These are phyloP conservation scores for Tylopilus felleus DNA, from an alignment of 768 basidiomycete genomes.

Conservation along the genomic window DNA sequence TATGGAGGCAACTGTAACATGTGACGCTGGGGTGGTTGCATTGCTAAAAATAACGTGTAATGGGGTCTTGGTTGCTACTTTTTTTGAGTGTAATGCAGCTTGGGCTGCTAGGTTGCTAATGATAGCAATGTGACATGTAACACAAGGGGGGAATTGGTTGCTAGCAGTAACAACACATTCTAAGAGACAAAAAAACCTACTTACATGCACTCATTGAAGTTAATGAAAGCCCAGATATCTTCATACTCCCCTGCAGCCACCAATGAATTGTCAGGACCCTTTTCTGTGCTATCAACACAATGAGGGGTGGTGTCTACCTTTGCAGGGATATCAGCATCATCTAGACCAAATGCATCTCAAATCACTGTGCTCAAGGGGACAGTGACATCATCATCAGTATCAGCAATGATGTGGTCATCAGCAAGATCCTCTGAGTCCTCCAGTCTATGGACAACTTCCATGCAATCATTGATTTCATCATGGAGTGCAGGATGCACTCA, in stretches of 20 bases:
- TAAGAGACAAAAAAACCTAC: too few species aligned
- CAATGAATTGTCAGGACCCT: not conserved
- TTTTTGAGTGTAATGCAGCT: too few species aligned
- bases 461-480: constrained; percentile 13
- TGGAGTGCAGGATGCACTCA: constrained; percentile 6
- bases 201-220: not conserved
- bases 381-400: constrained; percentile 1
- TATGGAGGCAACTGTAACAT: too few species aligned
- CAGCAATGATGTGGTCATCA: not conserved
- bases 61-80: too few species aligned
- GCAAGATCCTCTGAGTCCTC: not conserved
- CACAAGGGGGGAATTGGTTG: too few species aligned
- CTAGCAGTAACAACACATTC: too few species aligned
- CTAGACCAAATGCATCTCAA: not conserved
- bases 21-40: too few species aligned
- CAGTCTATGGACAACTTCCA: not conserved
- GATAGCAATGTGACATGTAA: too few species aligned
- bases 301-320: not conserved
- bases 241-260: constrained; percentile 1
- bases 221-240: not conserved
- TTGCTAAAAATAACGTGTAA: too few species aligned
- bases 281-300: not conserved
- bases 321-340: not conserved
- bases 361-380: constrained; percentile 6
- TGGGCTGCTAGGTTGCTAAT: too few species aligned